Base-by-base conservation (phyloP, 2,329 filamentous ascomycete genomes). In the Calonectria leucothoes region DNA sequence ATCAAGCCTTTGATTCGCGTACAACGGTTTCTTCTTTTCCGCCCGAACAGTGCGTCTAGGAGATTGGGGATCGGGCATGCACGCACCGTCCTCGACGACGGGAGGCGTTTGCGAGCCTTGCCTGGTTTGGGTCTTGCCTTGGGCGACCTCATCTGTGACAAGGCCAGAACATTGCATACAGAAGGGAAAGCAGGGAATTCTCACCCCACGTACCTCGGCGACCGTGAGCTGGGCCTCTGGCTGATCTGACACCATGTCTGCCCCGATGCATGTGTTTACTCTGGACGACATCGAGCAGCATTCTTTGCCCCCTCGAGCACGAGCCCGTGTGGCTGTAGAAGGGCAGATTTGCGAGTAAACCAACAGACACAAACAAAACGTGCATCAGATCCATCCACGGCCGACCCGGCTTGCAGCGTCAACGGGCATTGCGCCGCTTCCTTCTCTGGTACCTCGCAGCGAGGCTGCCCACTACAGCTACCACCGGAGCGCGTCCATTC, bases 111-210 rank as follows among this genome's bases (percentile, higher is more conserved):
- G 59, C 27, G 39, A 64, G 59, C 59, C 27, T 64, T 64, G 39
- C 31, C 59, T 64, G 39, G 37, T 48, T 69, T 61, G 20, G 55
- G 67, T 51, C 67, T 25, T 69, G 67, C 51, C 45, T 63, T 37
- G 59, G 42, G 49, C 45, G 67, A 64, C 67, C 67, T 51, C 57
- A 52, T 64, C 67, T 69, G 55, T 45, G 67, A 69, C 67, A 69
- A 29, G 49, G 42, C 55, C 33, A n/a, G 39, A 23, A 15, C 42
- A 48, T 31, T 29, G 20, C 37, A 45, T n/a, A n/a, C 39, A 35
- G 55, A 20, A 59, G 12, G 20, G 23, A 37, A 25, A 17, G 15
- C 23, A 29, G 55, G 66, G 55, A 64, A 63, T 48, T 39, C 39
- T 42, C 52, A 29, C 57, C 67, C 39, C 45, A 52, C 42, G 67